phyloP scores from a whole-genome alignment of 2,329 filamentous ascomycete species.

The Botryosphaeria dothidea region DNA sequence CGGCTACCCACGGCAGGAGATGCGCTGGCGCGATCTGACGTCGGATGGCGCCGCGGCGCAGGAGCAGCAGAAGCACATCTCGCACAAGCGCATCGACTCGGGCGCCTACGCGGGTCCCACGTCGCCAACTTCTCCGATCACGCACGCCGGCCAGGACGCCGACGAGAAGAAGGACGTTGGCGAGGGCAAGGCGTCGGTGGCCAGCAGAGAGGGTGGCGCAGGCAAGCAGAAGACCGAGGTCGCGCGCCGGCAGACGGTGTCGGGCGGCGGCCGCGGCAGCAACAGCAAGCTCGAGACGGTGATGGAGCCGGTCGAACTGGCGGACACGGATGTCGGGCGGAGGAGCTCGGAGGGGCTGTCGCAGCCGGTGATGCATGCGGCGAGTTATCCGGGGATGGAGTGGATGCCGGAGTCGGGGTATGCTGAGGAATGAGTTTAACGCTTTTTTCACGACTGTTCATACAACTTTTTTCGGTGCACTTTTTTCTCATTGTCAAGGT shows the following conservation, averaged over 20 bases:
- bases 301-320: constrained; percentile 14
- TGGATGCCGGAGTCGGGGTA: constrained; percentile 60
- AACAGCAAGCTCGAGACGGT: constrained; percentile 9
- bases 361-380: constrained; percentile 66
- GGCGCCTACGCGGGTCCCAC: background rate
- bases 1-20: constrained; percentile 1
- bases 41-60: background rate
- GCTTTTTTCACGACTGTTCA: background rate
- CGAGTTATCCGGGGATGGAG: constrained; percentile 70
- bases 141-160: background rate
- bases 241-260: background rate
- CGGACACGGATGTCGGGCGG: constrained; percentile 9
- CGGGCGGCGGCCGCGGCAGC: background rate
- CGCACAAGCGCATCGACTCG: constrained; percentile 8
- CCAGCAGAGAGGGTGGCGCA: background rate
- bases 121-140: background rate
- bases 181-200: background rate
- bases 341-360: background rate
- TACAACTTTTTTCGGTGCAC: background rate
- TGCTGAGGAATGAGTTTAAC: constrained; percentile 22
- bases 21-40: constrained; percentile 12
- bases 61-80: background rate
- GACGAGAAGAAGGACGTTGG: background rate
- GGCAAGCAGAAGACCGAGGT: background rate
- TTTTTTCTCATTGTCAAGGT: background rate